Evolutionary conservation across 768 basidiomycete species (phyloP), one percentile per base, ranked within the genome.

Genomic region (Mycena epipterygia): DNA sequence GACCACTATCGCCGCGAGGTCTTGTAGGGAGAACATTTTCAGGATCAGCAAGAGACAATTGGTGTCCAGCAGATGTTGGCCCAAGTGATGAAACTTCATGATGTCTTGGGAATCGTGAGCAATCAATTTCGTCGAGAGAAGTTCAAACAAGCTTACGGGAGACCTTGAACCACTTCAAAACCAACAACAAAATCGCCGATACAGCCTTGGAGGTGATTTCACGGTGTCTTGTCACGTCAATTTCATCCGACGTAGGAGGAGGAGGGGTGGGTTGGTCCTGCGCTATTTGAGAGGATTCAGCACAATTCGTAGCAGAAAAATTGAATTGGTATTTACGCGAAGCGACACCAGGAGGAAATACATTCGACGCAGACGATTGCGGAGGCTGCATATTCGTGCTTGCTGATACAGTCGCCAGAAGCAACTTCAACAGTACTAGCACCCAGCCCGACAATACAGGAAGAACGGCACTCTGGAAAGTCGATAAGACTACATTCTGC

Each of bases 1-100:
- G n/a, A 94, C 85, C 8, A 99, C 93, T 6, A 92, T 89, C 21
- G 87, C 86, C 0, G 93, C 87, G 4, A 98, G 93, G 78, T 99
- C 98, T 79, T 96, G 95, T 71, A 98, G 80, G n/a, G 97, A 95
- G 79, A 99, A 98, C 93, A 98, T 98, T 85, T 98, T 98, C 75
- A 99, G 83, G 57, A 99, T 95, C 33, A 99, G 86, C 33, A 99
- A 84, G 16, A 98, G 82, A 78, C 96, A 97, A 76, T 99, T 99
- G 27, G 96, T 97, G 75, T 99, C 97, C 49, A 99, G 89, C 11
- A 99, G 84, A 37, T 95, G 89, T 79, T 97, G 96, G n/a, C 96
- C 96, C 27, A 99, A 87, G 79, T 98, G 96, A 80, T 99, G 97
- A 78, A 98, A 98, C 79, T 99, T 99, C 94, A 99, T 97, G 23